phyloP scores from a whole-genome alignment of 2,329 filamentous ascomycete genomes.

The Alternaria conjuncta region DNA sequence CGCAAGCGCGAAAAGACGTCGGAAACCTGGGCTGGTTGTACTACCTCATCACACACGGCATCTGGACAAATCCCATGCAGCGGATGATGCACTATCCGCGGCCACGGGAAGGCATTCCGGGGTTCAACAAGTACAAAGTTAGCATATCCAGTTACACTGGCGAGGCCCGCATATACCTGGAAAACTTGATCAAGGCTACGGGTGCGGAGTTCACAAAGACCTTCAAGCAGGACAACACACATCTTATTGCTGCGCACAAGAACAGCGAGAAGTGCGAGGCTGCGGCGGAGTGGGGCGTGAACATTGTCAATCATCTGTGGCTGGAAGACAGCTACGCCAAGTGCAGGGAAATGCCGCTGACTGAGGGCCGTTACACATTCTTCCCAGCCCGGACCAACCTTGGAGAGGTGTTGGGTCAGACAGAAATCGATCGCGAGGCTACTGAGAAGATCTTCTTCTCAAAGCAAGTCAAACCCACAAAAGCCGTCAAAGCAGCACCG shows the following conservation, averaged over 20 bases:
- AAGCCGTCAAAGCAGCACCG: constrained; percentile 26
- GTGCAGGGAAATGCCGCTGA: constrained; percentile 76
- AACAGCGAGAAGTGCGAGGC: constrained; percentile 93
- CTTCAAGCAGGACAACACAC: constrained; percentile 93
- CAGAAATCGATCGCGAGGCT: constrained; percentile 74
- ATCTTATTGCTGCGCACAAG: constrained; percentile 88
- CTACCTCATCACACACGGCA: constrained; percentile 84
- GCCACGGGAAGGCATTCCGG: constrained; percentile 76
- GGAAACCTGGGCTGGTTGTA: constrained; percentile 95
- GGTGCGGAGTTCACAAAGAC: constrained; percentile 93
- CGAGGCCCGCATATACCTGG: constrained; percentile 89
- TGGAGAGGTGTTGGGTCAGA: constrained; percentile 90
- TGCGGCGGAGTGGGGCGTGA: constrained; percentile 88
- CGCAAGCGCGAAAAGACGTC: constrained; percentile 79
- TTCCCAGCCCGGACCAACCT: constrained; percentile 91
- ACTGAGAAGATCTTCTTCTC: constrained; percentile 72
- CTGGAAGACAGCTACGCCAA: constrained; percentile 96
- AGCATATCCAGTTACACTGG: constrained; percentile 97
- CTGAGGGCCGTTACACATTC: constrained; percentile 77
- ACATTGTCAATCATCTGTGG: constrained; percentile 95
- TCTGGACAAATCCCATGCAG: constrained; percentile 84
- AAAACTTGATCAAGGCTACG: constrained; percentile 84
- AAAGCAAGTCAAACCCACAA: constrained; percentile 30
- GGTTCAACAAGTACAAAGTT: constrained; percentile 78
- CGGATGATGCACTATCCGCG: constrained; percentile 90